phyloP scores from a whole-genome alignment of 345 rosid genomes.

The Eucalyptus cloeziana region DNA sequence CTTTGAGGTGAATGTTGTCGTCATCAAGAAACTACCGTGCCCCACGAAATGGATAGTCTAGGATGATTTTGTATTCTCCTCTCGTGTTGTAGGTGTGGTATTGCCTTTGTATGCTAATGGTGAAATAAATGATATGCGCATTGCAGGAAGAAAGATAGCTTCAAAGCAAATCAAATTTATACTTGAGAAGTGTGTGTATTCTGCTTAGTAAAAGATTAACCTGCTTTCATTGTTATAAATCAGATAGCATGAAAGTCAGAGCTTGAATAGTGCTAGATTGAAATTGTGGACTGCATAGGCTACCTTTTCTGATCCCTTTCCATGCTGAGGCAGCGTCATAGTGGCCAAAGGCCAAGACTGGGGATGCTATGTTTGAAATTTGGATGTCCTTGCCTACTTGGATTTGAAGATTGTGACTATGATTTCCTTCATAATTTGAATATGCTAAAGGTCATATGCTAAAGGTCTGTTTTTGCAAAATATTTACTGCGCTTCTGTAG shows the following conservation, averaged over 20 bases:
- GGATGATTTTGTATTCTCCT: background rate
- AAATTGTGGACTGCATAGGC: background rate
- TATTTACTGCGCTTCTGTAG: background rate
- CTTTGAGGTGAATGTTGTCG: background rate
- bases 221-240: background rate
- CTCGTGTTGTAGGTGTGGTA: background rate
- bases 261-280: background rate
- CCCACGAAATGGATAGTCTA: background rate
- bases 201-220: background rate
- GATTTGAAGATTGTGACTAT: background rate
- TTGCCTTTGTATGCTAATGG: background rate
- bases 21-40: background rate
- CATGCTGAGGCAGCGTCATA: background rate
- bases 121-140: background rate
- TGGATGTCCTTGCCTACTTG: background rate
- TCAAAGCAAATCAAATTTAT: background rate
- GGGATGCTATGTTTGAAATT: background rate
- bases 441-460: background rate
- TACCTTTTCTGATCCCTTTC: background rate
- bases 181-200: background rate
- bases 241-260: background rate
- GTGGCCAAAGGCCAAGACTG: background rate
- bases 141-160: background rate
- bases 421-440: background rate
- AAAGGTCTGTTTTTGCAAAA: background rate